Conservation (phyloP, 345 rosid species). For the Erucastrum elatum region DNA sequence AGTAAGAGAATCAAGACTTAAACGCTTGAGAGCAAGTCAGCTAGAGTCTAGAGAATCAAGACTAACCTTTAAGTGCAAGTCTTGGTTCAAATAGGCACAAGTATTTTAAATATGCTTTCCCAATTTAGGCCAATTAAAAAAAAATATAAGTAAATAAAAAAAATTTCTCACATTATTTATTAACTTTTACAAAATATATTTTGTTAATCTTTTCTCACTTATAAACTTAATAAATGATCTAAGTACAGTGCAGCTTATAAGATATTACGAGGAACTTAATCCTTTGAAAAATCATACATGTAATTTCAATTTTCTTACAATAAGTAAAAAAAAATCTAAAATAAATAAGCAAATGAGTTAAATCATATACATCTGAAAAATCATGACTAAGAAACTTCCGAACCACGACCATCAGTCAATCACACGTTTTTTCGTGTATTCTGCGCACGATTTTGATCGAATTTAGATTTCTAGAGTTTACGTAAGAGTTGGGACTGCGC, state of each 20-base stretch:
- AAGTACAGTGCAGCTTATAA: no score
- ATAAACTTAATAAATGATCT: no score
- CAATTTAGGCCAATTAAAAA: no score
- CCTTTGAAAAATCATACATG: neutral
- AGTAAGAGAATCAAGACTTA: neutral
- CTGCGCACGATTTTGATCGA: neutral
- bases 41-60: neutral
- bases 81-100: neutral
- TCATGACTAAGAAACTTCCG: conserved; percentile 10
- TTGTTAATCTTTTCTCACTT: no score
- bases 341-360: neutral
- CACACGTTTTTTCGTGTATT: neutral
- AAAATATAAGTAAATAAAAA: no score
- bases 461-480: neutral
- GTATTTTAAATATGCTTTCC: neutral
- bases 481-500: conserved; percentile 4
- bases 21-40: neutral
- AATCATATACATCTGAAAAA: neutral
- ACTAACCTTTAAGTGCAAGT: neutral
- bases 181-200: no score
- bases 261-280: neutral
- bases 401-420: conserved; percentile 17
- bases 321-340: no score
- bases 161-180: no score
- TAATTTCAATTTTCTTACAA: neutral